Evolutionary conservation across 805 yeast genomes (phyloP).

Genomic region (Schizosaccharomyces lindneri): DNA sequence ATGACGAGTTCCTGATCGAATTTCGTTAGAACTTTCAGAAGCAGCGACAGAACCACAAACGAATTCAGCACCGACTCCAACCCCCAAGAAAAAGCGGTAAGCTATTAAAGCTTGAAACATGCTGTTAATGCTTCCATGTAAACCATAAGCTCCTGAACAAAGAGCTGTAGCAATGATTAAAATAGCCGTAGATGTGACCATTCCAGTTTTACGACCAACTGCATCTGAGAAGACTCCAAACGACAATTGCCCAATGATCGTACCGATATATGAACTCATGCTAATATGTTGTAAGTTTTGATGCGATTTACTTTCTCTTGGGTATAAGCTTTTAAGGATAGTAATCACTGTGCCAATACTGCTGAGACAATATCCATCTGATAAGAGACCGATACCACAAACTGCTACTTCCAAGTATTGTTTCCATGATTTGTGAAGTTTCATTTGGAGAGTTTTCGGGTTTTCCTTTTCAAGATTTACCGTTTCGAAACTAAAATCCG

Average conservation of each 20-base stretch:
- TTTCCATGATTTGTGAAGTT: too few relatives aligned
- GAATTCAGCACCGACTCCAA: slow-evolving; percentile 85
- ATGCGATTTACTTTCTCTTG: slow-evolving; percentile 33
- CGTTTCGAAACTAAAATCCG: too few relatives aligned
- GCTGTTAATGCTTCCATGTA: slow-evolving; percentile 30
- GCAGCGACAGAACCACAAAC: slow-evolving; percentile 85
- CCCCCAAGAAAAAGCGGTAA: slow-evolving; percentile 67
- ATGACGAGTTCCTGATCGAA: slow-evolving; percentile 66
- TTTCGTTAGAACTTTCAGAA: slow-evolving; percentile 61
- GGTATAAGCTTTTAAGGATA: slow-evolving; percentile 45
- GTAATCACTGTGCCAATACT: slow-evolving; percentile 57
- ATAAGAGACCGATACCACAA: too few relatives aligned
- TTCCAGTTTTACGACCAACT: slow-evolving; percentile 56
- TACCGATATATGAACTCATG: slow-evolving; percentile 78
- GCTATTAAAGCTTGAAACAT: slow-evolving; percentile 63
- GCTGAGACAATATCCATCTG: slow-evolving; percentile 2
- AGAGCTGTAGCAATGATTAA: slow-evolving; percentile 56
- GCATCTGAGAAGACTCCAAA: slow-evolving; percentile 69
- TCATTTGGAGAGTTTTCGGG: too few relatives aligned
- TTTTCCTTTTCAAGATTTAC: too few relatives aligned
- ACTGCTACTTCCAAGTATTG: too few relatives aligned
- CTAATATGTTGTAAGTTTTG: slow-evolving; percentile 56
- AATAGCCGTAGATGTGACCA: slow-evolving; percentile 53
- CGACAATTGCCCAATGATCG: slow-evolving; percentile 62
- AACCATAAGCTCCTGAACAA: slow-evolving; percentile 76